Evolutionary conservation across 2,329 filamentous ascomycete species (phyloP).

Genomic region (Ustulina deusta): DNA sequence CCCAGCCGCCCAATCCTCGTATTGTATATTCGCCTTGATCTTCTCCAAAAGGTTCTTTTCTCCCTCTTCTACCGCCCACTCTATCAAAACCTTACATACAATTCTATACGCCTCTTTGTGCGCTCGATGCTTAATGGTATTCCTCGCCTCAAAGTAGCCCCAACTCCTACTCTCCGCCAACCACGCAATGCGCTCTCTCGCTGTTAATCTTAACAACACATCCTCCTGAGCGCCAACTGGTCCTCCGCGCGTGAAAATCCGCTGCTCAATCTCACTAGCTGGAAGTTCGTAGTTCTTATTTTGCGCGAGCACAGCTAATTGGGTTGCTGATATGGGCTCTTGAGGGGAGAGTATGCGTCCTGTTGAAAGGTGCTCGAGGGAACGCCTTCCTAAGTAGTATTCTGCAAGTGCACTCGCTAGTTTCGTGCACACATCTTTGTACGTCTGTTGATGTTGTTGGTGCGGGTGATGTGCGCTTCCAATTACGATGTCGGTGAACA

Average conservation of each 20-base stretch:
- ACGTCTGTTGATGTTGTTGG: background rate
- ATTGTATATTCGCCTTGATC: background rate
- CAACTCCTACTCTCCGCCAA: background rate
- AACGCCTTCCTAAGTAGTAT: background rate
- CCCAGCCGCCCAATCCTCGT: background rate
- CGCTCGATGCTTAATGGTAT: background rate
- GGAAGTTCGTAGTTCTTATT: constrained; percentile 1
- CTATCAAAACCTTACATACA: background rate
- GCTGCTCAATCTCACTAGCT: background rate
- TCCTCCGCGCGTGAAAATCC: background rate
- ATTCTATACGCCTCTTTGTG: background rate
- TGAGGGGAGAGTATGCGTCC: background rate
- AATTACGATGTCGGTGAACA: background rate
- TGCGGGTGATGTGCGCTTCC: background rate
- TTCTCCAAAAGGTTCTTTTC: background rate
- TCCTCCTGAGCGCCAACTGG: background rate
- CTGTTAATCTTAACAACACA: background rate
- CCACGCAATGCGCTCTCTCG: background rate
- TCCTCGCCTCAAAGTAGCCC: constrained; percentile 1
- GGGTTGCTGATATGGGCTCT: background rate
- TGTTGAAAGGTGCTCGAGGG: background rate
- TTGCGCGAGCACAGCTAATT: background rate
- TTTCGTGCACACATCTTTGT: background rate
- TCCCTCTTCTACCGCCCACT: background rate
- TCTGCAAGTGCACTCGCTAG: background rate